These are phyloP conservation scores for Asterophora parasitica DNA, from an alignment of 768 basidiomycete species.

Conservation along the genomic window DNA sequence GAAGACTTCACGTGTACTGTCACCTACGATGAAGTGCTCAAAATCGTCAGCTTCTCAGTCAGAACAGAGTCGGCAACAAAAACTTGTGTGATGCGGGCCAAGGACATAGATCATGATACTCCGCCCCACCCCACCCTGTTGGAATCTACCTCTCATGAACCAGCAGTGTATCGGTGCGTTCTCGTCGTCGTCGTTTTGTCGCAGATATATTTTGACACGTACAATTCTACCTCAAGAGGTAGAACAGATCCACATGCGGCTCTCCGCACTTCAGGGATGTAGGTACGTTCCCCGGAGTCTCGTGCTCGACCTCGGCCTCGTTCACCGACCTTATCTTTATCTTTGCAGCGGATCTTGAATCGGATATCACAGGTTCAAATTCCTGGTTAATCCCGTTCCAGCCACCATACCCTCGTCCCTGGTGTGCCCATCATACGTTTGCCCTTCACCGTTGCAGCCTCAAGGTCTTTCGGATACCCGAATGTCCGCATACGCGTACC, in stretches of 20 bases:
- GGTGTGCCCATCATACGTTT: no score
- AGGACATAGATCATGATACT: conserved; percentile 31
- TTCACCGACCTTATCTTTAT: conserved; percentile 3
- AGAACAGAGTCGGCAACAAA: conserved; percentile 33
- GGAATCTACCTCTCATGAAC: no score
- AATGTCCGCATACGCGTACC: no score
- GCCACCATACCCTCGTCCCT: neutral
- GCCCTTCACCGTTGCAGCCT: no score
- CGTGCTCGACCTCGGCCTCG: conserved; percentile 13
- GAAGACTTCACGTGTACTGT: conserved; percentile 45
- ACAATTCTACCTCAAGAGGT: conserved; percentile 1
- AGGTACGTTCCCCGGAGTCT: neutral
- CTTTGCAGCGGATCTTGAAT: conserved; percentile 3
- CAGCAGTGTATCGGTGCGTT: no score
- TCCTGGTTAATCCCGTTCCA: neutral
- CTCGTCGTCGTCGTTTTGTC: conserved; percentile 23
- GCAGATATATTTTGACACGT: neutral
- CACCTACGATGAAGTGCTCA: conserved; percentile 38
- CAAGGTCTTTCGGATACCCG: no score
- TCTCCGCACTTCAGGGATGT: neutral
- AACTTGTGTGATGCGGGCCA: conserved; percentile 45
- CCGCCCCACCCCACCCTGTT: neutral
- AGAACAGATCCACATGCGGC: neutral
- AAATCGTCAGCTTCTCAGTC: conserved; percentile 37
- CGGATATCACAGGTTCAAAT: neutral